Base-by-base conservation (phyloP, 2,329 filamentous ascomycete genomes). In the Laburnicola sp. region DNA sequence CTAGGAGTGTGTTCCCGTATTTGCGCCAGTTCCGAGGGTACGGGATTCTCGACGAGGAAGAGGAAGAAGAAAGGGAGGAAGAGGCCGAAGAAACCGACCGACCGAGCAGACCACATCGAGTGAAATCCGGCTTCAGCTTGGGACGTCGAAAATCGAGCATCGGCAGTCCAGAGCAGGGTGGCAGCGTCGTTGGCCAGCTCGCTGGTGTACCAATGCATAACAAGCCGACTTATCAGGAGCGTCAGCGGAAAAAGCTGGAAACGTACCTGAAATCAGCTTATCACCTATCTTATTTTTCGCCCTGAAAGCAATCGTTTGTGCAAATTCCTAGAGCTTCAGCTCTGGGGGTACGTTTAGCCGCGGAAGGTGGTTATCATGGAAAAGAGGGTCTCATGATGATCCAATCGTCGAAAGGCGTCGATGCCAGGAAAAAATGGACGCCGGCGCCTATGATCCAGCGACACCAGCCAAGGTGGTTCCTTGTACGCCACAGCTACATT, bases 401-500 rank as follows among this genome's bases (percentile, higher is more conserved):
- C 58, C 89, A 95, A 64, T 95, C 91, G 4, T 87, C 88, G 11
- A 95, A 96, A 68, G 92, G 91, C 2, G 80, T 96, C 23, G 91
- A 96, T 72, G 91, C 93, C 65, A 83, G 91, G 54, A 87, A 87
- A 59, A 87, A 92, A 30, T 78, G 94, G 67, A 91, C 86, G 2
- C 90, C 91, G 0, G 80, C 84, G 45, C 86, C 91, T 63, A 82
- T 96, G 56, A 89, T 91, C 66, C 85, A 86, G 45, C 84, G 91
- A 9, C 92, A 97, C 73, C 88, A 85, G 54, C 90, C 91, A 16
- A 97, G 97, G 72, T 99, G 94, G 94, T 99, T 99, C 70, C 79
- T 97, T 21, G 91, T 99, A n/a, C 82, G 94, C 45, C 92, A 97
- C 73, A 97, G 91, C 76, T 99, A 99, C 67, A 87, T 99, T 53